phyloP scores from a whole-genome alignment of 345 rosid genomes.

The Gossypium arboreum region DNA sequence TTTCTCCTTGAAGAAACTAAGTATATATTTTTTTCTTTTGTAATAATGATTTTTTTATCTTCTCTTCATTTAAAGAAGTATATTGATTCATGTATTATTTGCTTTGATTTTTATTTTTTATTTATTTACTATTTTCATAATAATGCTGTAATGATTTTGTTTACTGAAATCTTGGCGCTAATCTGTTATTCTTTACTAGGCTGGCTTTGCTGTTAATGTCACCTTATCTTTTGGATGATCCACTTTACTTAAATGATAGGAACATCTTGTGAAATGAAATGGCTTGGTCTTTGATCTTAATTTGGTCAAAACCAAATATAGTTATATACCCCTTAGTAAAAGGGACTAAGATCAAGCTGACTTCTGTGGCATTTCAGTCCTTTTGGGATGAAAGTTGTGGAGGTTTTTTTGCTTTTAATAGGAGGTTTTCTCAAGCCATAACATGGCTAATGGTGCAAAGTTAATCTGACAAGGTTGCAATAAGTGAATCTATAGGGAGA shows the following conservation, averaged over 20 bases:
- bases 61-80: not conserved
- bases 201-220: not conserved
- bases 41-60: not conserved
- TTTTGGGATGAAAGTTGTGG: not conserved
- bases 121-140: not conserved
- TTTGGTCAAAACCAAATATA: not conserved
- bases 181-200: not conserved
- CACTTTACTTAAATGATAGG: not conserved
- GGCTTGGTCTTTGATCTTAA: not conserved
- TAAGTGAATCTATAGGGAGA: not conserved
- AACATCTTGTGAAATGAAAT: not conserved
- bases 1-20: not conserved
- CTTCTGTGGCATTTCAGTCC: not conserved
- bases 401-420: not conserved
- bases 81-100: not conserved
- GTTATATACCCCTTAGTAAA: not conserved
- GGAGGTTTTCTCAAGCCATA: not conserved
- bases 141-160: not conserved
- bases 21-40: not conserved
- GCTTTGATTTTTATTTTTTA: not conserved
- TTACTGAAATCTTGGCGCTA: not conserved
- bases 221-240: conserved; percentile 5
- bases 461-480: not conserved
- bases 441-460: not conserved
- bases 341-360: not conserved